Base-by-base conservation (phyloP, 2,329 filamentous ascomycete species). In the Colletotrichum lentis region DNA sequence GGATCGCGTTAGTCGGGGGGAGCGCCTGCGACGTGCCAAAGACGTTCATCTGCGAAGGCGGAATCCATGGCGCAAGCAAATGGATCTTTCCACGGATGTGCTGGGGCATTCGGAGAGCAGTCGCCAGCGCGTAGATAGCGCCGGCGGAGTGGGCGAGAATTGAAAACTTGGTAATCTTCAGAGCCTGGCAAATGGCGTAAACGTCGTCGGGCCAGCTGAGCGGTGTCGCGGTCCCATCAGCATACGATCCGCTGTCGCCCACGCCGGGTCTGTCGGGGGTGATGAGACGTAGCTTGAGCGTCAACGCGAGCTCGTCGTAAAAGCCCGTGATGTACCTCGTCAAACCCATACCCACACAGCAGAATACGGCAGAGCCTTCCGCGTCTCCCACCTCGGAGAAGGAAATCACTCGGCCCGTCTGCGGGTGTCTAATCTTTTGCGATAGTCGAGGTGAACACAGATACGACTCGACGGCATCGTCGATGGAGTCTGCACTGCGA, bases 381-480 rank as follows among this genome's bases (percentile, higher is more conserved):
- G 94, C 90, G 77, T 98, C 94, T 16, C 96, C 96, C 3, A 99
- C 96, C 77, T 99, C 96, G 0, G 95, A 98, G 75, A 97, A 99
- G 0, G 94, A 96, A 72, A 99, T 97, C 3, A 91, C 85, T 18
- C 96, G 89, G 1, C 94, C 94, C 0, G 92, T 96, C 67, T 92
- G 90, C 0, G 94, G 93, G 78, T 97, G 93, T 24, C 85, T 85
- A 59, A 98, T 93, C 79, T 91, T 97, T 74, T 97, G 94, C 3
- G 93, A 96, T 62, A 99, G 80, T 8, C 94, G 89, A 0, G 93
- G 90, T 12, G 93, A 93, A 73, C 89, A 89, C 7, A 98, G 83
- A 75, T 97, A 99, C 2, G 90, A 88, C 64, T 94, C 89, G 0
- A 99, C 94, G 0, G 93, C 93, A 74, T 94, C 87, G 72, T 97